Conservation (phyloP, 208 protist genomes). For the Acanthamoeba divionensis region DNA sequence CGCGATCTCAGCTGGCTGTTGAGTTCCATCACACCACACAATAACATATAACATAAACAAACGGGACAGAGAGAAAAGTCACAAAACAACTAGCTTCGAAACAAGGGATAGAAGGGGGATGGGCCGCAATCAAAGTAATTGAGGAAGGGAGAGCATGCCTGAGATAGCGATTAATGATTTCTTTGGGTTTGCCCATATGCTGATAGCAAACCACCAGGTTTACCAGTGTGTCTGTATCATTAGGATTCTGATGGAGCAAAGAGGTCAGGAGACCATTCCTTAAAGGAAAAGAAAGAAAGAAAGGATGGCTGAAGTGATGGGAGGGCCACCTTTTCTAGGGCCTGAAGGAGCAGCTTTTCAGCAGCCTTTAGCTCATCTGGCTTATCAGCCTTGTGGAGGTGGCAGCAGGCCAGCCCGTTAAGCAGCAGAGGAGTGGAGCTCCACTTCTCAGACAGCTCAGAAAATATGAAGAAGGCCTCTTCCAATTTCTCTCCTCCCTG, state of each 20-base stretch:
- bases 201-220: constrained; percentile 47
- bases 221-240: constrained; percentile 42
- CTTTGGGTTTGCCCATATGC: constrained; percentile 52
- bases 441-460: constrained; percentile 69
- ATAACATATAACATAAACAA: too few species aligned
- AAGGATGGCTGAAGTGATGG: not conserved
- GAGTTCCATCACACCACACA: not conserved
- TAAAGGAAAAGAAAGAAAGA: not conserved
- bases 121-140: not conserved
- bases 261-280: not conserved
- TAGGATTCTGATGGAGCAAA: constrained; percentile 32
- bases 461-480: constrained; percentile 66
- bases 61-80: not conserved
- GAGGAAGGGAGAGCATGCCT: not conserved
- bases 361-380: constrained; percentile 54
- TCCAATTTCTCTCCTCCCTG: constrained; percentile 67
- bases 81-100: not conserved
- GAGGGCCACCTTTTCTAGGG: constrained; percentile 43
- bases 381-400: constrained; percentile 54
- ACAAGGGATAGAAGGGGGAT: not conserved
- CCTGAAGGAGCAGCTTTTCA: constrained; percentile 64
- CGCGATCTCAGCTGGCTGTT: constrained; percentile 48
- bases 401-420: constrained; percentile 60
- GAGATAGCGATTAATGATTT: constrained; percentile 50
- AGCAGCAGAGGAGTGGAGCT: constrained; percentile 61